Evolutionary conservation across 2,329 filamentous ascomycete genomes (phyloP), one percentile per base, ranked within the genome.

Genomic region (Nothophoma quercina): DNA sequence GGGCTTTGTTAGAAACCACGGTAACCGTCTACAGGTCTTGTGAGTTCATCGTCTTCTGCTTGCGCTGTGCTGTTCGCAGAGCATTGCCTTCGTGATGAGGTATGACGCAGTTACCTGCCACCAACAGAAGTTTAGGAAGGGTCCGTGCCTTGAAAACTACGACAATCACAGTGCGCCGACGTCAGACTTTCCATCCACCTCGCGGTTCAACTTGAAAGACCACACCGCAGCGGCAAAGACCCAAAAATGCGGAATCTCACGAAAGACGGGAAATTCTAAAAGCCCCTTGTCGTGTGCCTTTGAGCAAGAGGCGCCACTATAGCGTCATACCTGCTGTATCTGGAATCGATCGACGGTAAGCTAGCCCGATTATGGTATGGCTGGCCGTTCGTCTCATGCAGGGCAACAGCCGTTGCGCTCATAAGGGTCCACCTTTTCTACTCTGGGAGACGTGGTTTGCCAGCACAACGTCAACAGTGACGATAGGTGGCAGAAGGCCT

Each of bases 391-490:
- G 19, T 25, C 33, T 50, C 28, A 63, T 55, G 58, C 62, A 64
- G 62, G 62, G 60, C 42, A 43, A n/a, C 56, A 53, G 47, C 59
- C 60, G 52, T 54, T 59, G 51, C 51, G 49, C 51, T 56, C 53
- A 58, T 55, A 28, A 23, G 44, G 48, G 26, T n/a, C 50, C 50
- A 48, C 40, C 29, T 13, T 39, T 28, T 40, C 47, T 51, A 43
- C 52, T 34, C 9, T 28, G n/a, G 21, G 28, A 41, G 39, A 34
- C 40, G 50, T 48, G 39, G 51, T 44, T 54, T 55, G 54, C 47
- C 41, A 43, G 44, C 35, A 54, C 29, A 58, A 59, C 59, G 61
- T 60, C 59, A 62, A 60, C 23, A 42, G 56, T 64, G 60, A 65
- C 60, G 60, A 58, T 59, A 39, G 30, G 18, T 48, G 44, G 42